Conservation (phyloP, 2,329 filamentous ascomycete species). For the Trichophyton rubrum region DNA sequence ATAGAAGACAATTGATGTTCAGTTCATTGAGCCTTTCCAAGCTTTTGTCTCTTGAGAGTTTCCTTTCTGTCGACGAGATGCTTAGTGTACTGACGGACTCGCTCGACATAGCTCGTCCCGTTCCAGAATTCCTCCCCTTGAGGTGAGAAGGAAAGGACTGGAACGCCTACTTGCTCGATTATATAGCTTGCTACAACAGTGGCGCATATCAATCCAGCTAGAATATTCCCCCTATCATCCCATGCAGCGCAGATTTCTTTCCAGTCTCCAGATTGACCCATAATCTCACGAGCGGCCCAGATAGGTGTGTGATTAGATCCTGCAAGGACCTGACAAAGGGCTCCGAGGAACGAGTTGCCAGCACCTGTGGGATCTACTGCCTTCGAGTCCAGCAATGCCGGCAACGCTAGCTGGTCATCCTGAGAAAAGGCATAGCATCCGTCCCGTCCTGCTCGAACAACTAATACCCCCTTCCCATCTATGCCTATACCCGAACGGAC, state of each 20-base stretch:
- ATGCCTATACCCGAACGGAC: slow-evolving; percentile 27
- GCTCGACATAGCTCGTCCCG: slow-evolving; percentile 32
- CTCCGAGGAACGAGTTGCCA: slow-evolving; percentile 75
- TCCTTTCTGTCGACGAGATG: slow-evolving; percentile 29
- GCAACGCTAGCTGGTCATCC: slow-evolving; percentile 51
- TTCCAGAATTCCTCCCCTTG: slow-evolving; percentile 34
- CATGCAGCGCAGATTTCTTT: slow-evolving; percentile 29
- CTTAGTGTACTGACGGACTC: slow-evolving; percentile 34
- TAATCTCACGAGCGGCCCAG: slow-evolving; percentile 20
- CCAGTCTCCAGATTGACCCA: slow-evolving; percentile 44
- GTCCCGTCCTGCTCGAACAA: slow-evolving; percentile 51
- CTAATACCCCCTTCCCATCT: slow-evolving; percentile 27
- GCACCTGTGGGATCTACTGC: slow-evolving; percentile 92
- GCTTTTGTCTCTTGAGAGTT: not conserved
- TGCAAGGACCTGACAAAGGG: slow-evolving; percentile 44
- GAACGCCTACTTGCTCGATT: slow-evolving; percentile 87
- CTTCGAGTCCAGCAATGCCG: slow-evolving; percentile 53
- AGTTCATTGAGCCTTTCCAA: not conserved
- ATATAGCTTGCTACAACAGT: slow-evolving; percentile 79
- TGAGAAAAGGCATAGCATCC: slow-evolving; percentile 39
- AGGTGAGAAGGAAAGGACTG: slow-evolving; percentile 29
- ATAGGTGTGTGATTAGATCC: slow-evolving; percentile 27
- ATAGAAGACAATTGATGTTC: slow-evolving; percentile 9
- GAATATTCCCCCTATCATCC: slow-evolving; percentile 38
- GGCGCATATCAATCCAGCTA: slow-evolving; percentile 63